A percentile compares a stretch with the other conserved stretches of the same genome.
Conservation (phyloP, 345 rosid genomes). For the Euphorbia peplus region DNA sequence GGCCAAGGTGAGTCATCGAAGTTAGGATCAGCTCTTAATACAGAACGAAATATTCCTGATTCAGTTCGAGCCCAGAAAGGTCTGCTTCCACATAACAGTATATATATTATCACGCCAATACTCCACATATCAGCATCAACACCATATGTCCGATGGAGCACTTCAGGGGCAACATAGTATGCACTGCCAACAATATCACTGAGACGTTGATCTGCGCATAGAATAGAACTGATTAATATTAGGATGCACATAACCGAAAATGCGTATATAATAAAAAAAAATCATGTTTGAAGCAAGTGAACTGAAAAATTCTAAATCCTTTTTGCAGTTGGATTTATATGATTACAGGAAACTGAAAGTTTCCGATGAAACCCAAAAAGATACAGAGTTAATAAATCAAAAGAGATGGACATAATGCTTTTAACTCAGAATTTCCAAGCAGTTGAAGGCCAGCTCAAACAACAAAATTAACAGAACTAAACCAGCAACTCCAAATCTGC, state of each 20-base stretch:
- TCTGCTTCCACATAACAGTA: slow-evolving; percentile 91
- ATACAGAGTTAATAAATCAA: background rate
- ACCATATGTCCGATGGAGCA: slow-evolving; percentile 88
- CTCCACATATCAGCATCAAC: slow-evolving; percentile 97
- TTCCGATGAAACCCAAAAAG: background rate
- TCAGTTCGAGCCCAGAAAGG: slow-evolving; percentile 93
- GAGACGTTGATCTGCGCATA: slow-evolving; percentile 72
- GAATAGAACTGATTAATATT: slow-evolving; percentile 18
- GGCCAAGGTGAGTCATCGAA: slow-evolving; percentile 92
- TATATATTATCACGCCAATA: slow-evolving; percentile 81
- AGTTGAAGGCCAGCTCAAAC: background rate
- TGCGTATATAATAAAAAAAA: background rate
- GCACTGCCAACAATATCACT: slow-evolving; percentile 97
- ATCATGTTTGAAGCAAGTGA: background rate
- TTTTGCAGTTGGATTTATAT: background rate
- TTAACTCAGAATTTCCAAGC: background rate
- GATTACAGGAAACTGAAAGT: background rate
- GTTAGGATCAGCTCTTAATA: slow-evolving; percentile 82
- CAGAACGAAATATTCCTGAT: slow-evolving; percentile 94
- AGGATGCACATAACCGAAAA: background rate
- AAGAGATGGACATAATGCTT: no score
- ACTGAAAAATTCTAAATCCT: background rate
- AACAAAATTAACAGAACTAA: background rate
- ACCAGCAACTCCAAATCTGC: no score
- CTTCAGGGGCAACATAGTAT: slow-evolving; percentile 95